Percentiles rank a stretch among this genome's conserved stretches.
These are phyloP conservation scores for Rosa multiflora DNA, from an alignment of 306 rosid species.

Conservation along the genomic window DNA sequence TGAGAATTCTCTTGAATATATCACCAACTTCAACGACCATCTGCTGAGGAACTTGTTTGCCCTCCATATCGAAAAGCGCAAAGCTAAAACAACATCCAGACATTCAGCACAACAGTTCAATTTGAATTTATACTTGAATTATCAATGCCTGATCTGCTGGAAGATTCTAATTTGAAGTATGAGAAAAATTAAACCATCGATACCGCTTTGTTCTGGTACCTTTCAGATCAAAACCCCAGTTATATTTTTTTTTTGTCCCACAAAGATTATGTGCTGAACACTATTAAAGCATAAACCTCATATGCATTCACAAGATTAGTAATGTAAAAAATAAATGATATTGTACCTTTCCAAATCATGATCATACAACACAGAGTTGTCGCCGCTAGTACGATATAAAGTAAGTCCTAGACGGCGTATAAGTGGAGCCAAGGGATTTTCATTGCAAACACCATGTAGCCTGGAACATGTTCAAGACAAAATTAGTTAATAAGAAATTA, in stretches of 20 bases:
- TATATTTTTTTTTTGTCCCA: neutral
- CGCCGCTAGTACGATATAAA: conserved; percentile 83
- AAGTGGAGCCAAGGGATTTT: conserved; percentile 89
- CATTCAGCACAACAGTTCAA: conserved; percentile 6
- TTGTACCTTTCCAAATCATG: conserved; percentile 88
- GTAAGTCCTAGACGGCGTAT: conserved; percentile 72
- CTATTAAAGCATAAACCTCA: neutral
- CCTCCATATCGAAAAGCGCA: conserved; percentile 61
- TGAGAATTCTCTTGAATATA: conserved; percentile 62
- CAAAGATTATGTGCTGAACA: neutral
- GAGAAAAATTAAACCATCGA: neutral
- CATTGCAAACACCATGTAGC: conserved; percentile 87
- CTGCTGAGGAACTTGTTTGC: conserved; percentile 70
- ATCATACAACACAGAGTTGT: conserved; percentile 83
- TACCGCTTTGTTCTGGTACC: neutral
- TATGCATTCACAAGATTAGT: neutral
- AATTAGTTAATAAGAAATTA: conserved; percentile 12
- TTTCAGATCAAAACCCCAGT: neutral
- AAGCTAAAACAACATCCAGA: conserved; percentile 45
- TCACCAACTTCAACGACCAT: conserved; percentile 68
- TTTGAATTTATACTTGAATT: neutral
- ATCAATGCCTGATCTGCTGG: neutral
- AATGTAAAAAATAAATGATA: neutral
- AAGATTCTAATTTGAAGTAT: neutral
- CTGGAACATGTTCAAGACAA: conserved; percentile 35